A percentile compares a stretch with the other conserved stretches of the same genome.
These are phyloP conservation scores for Ostreobium quekettii DNA, from an alignment of 139 green algal genomes.

Conservation along the genomic window DNA sequence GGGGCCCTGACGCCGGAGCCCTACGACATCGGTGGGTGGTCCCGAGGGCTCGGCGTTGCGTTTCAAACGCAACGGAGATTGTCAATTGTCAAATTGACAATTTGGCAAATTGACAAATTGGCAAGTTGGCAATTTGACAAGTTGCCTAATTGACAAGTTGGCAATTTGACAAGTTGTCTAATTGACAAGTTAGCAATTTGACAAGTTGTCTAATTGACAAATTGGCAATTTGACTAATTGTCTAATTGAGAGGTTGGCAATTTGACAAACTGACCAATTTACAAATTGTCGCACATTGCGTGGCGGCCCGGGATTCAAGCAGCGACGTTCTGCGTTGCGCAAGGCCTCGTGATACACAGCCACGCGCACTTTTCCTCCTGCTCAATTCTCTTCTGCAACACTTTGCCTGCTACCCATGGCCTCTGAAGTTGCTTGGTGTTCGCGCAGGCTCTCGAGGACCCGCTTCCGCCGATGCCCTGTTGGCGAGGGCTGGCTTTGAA, in stretches of 20 bases:
- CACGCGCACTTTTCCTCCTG: not conserved
- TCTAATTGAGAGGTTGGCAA: too few species aligned
- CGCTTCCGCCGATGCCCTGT: not conserved
- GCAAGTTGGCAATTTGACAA: too few species aligned
- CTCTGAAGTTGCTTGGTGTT: not conserved
- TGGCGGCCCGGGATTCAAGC: not conserved
- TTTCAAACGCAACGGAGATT: too few species aligned
- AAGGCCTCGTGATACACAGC: not conserved
- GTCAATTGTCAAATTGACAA: too few species aligned
- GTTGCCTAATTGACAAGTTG: too few species aligned
- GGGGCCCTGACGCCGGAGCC: slow-evolving; percentile 35
- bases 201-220: too few species aligned
- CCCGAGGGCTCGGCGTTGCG: too few species aligned
- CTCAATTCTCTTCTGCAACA: not conserved
- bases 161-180: too few species aligned
- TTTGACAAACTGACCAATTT: not conserved
- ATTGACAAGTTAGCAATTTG: too few species aligned
- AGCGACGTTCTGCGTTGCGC: not conserved
- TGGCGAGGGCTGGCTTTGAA: not conserved
- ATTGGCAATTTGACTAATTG: too few species aligned
- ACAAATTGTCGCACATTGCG: not conserved
- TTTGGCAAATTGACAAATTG: too few species aligned
- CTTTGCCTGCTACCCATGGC: not conserved
- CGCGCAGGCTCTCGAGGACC: not conserved
- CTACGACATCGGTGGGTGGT: slow-evolving; percentile 45